phyloP scores from a whole-genome alignment of 192 early-diverging fungal genomes.

The Mortierella claussenii region DNA sequence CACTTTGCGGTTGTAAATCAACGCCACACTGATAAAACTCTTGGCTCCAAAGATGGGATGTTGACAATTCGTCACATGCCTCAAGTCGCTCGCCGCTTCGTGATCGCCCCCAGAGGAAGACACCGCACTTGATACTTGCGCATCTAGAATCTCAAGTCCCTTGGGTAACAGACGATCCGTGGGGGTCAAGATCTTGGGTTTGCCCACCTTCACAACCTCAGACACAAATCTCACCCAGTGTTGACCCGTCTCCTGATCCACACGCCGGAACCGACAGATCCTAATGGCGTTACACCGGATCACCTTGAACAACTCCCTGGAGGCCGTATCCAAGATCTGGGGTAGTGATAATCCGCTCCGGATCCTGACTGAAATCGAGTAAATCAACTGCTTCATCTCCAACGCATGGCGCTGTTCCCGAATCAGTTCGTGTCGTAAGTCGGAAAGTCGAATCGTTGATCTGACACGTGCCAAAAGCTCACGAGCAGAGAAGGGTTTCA shows the following conservation, averaged over 20 bases:
- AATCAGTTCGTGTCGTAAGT: slow-evolving; percentile 55
- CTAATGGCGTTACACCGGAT: slow-evolving; percentile 48
- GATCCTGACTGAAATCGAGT: slow-evolving; percentile 49
- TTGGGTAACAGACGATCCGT: slow-evolving; percentile 33
- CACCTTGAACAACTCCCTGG: slow-evolving; percentile 48
- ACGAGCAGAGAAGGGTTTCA: slow-evolving; percentile 57
- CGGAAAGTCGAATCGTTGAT: slow-evolving; percentile 60
- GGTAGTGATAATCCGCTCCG: slow-evolving; percentile 45
- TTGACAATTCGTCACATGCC: slow-evolving; percentile 20
- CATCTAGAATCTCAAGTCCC: slow-evolving; percentile 17
- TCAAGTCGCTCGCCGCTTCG: slow-evolving; percentile 18
- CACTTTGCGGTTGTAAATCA: slow-evolving; percentile 34
- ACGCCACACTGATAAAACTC: slow-evolving; percentile 38
- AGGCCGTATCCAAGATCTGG: slow-evolving; percentile 39
- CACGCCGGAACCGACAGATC: slow-evolving; percentile 34
- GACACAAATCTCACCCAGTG: slow-evolving; percentile 38
- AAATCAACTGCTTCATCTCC: slow-evolving; percentile 54
- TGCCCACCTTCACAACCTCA: slow-evolving; percentile 33
- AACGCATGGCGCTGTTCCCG: slow-evolving; percentile 44
- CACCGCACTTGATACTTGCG: too few relatives aligned
- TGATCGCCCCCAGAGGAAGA: slow-evolving; percentile 5
- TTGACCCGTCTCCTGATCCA: slow-evolving; percentile 31
- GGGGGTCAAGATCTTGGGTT: slow-evolving; percentile 26
- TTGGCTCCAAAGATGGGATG: slow-evolving; percentile 36
- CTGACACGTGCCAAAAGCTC: slow-evolving; percentile 68